phyloP scores from a whole-genome alignment of 345 rosid genomes.

The Corchorus capsularis region DNA sequence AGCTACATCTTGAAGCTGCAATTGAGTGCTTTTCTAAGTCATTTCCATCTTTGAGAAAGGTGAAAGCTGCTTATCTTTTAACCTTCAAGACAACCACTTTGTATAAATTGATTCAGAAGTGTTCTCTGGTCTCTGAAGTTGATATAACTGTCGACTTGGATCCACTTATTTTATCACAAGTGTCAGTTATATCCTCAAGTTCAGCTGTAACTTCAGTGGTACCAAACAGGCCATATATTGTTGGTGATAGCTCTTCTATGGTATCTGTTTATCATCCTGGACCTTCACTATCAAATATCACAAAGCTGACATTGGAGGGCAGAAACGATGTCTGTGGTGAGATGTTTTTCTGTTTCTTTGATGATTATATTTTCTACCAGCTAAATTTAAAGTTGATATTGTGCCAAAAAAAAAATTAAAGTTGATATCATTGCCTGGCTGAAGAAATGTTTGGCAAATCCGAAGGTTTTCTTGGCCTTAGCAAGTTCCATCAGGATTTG shows the following conservation, averaged over 20 bases:
- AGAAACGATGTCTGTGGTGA: slow-evolving; percentile 70
- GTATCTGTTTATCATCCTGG: slow-evolving; percentile 23
- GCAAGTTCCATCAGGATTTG: background rate
- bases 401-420: background rate
- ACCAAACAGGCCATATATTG: slow-evolving; percentile 28
- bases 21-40: slow-evolving; percentile 60
- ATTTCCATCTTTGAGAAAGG: slow-evolving; percentile 65
- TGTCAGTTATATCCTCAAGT: slow-evolving; percentile 47
- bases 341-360: slow-evolving; percentile 26
- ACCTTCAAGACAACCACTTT: slow-evolving; percentile 50
- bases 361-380: background rate
- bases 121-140: slow-evolving; percentile 52
- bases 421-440: background rate
- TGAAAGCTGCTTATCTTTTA: slow-evolving; percentile 72
- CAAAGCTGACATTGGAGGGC: slow-evolving; percentile 71
- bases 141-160: slow-evolving; percentile 65
- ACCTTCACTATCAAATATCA: slow-evolving; percentile 44
- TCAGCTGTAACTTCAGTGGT: slow-evolving; percentile 27
- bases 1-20: slow-evolving; percentile 51
- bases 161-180: slow-evolving; percentile 47
- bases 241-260: slow-evolving; percentile 19
- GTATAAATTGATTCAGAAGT: slow-evolving; percentile 45
- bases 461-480: background rate
- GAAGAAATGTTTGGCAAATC: background rate
- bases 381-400: background rate